phyloP scores from a whole-genome alignment of 306 rosid species.

The Aeschynomene evenia region DNA sequence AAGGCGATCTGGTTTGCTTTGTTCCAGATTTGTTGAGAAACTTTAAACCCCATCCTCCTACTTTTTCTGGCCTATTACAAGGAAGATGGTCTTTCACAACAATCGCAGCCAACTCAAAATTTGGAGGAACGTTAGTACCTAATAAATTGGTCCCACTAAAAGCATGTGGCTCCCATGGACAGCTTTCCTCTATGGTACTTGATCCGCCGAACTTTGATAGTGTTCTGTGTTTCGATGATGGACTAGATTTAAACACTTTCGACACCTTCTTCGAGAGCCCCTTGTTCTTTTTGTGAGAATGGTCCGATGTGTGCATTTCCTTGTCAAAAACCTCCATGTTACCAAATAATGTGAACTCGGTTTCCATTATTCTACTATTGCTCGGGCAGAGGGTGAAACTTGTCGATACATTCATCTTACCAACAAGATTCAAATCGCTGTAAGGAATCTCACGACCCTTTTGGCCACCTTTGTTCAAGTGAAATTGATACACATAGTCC shows the following conservation, averaged over 20 bases:
- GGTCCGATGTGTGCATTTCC: slow-evolving; percentile 48
- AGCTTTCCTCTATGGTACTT: slow-evolving; percentile 37
- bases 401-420: slow-evolving; percentile 80
- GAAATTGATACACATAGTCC: slow-evolving; percentile 66
- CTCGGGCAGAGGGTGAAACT: slow-evolving; percentile 60
- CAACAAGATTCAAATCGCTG: slow-evolving; percentile 52
- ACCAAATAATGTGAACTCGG: slow-evolving; percentile 67
- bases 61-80: slow-evolving; percentile 38
- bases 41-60: slow-evolving; percentile 96
- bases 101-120: slow-evolving; percentile 84
- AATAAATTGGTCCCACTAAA: slow-evolving; percentile 32
- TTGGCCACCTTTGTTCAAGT: slow-evolving; percentile 57
- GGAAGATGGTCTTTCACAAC: slow-evolving; percentile 69
- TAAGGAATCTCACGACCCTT: slow-evolving; percentile 44
- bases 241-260: slow-evolving; percentile 56
- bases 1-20: slow-evolving; percentile 38
- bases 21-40: slow-evolving; percentile 68
- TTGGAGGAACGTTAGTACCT: slow-evolving; percentile 54
- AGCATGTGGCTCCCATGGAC: slow-evolving; percentile 50
- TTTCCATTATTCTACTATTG: slow-evolving; percentile 59
- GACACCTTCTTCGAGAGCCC: slow-evolving; percentile 69
- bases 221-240: slow-evolving; percentile 55
- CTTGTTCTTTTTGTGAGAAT: slow-evolving; percentile 56
- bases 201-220: slow-evolving; percentile 49
- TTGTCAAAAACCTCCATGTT: slow-evolving; percentile 43